These are phyloP conservation scores for Pseudonectria foliicola DNA, from an alignment of 2,329 filamentous ascomycete species.

Conservation along the genomic window DNA sequence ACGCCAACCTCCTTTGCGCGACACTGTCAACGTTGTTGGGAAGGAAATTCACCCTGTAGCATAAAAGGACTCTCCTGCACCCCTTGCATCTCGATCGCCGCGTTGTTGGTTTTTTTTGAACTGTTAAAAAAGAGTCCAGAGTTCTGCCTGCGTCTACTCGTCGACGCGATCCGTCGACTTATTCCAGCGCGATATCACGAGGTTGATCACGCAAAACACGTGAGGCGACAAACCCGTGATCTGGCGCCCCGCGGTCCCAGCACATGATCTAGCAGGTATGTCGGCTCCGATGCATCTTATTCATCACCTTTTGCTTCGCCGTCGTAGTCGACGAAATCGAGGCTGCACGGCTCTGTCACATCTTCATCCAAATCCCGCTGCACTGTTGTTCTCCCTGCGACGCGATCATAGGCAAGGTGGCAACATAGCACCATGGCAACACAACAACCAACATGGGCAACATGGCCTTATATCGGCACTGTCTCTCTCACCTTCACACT, in stretches of 20 bases:
- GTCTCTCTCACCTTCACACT: too few relatives aligned
- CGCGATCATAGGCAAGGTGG: too few relatives aligned
- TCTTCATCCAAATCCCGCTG: too few relatives aligned
- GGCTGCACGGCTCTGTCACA: too few relatives aligned
- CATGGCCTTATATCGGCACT: too few relatives aligned
- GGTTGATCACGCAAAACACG: slow-evolving; percentile 40
- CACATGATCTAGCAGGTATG: slow-evolving; percentile 42
- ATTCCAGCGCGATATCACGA: slow-evolving; percentile 40
- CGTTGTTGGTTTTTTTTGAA: slow-evolving; percentile 5
- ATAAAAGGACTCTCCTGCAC: slow-evolving; percentile 18
- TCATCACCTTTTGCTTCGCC: slow-evolving; percentile 9
- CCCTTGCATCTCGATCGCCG: slow-evolving; percentile 7
- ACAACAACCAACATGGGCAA: too few relatives aligned
- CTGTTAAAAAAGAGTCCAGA: slow-evolving; percentile 2
- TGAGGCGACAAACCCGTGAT: slow-evolving; percentile 40
- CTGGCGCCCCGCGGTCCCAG: slow-evolving; percentile 24
- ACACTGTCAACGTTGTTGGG: not conserved
- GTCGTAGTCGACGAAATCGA: too few relatives aligned
- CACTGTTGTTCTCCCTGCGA: too few relatives aligned
- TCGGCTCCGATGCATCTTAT: slow-evolving; percentile 20
- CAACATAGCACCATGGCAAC: too few relatives aligned
- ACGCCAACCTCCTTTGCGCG: slow-evolving; percentile 7
- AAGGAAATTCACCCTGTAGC: slow-evolving; percentile 13
- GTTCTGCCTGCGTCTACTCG: slow-evolving; percentile 5
- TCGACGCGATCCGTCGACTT: slow-evolving; percentile 22